Base-by-base conservation (phyloP, 2,329 filamentous ascomycete species). In the Trichoderma arundinaceum region DNA sequence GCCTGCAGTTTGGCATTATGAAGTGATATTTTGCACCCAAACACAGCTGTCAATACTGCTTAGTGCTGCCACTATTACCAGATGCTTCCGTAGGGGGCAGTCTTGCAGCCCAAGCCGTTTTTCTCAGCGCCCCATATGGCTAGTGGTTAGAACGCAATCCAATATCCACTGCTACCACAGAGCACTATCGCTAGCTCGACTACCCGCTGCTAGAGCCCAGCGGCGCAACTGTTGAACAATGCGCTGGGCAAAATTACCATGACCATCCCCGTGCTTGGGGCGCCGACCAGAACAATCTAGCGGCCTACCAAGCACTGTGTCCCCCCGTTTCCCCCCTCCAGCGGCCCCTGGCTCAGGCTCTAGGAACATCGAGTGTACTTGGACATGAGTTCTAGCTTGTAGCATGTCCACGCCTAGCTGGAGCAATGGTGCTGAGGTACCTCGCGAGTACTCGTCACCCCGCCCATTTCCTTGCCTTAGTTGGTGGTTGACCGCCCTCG, bases 261-360 rank as follows among this genome's bases (percentile, higher is more conserved):
- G 17, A 48, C 17, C 17, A 22, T 28, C 52, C 52, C 19, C 39
- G 22, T 33, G 22, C 39, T 58, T 17, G 49, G 15, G 44, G 32
- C 57, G 33, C n/a, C 22, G 22, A 54, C 49, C 60, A 53, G 60
- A 32, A 44, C 48, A 46, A 53, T 63, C 41, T 63, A 63, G 60
- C 59, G 59, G 59, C 48, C 58, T 43, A 38, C 58, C 15, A 52
- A 39, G 46, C 33, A 33, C 44, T 41, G 56, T 59, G 44, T 46
- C 58, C 58, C 49, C 22, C 19, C 7, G 7, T 28, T 28, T 28
- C 22, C 22, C 22, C 22, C 22, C 22, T 28, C 22, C 48, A 43
- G 35, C 35, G 38, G 49, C 60, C 60, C 60, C 49, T 63, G 49
- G 35, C 52, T n/a, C 38, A 17, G 52, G 52, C 52, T 12, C 35